Evolutionary conservation across 2,329 filamentous ascomycete genomes (phyloP), one percentile per base, ranked within the genome.

Genomic region (Pseudogymnoascus verrucosus): DNA sequence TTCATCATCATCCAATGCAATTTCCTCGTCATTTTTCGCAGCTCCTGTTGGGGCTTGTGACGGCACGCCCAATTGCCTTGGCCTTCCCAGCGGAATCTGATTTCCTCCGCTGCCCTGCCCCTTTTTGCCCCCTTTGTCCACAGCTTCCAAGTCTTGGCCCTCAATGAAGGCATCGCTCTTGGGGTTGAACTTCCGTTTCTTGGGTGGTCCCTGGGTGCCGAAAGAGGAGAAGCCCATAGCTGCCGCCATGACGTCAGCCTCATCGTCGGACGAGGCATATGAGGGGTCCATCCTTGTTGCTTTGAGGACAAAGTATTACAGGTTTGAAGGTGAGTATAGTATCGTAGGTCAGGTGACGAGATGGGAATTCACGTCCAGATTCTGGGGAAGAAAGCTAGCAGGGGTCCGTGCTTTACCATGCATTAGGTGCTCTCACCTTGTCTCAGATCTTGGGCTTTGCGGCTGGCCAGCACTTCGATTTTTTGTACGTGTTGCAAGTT

Each of bases 211-310:
- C 68, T 82, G 78, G 8, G 76, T 75, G 68, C 89, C 89, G 71
- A 93, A 93, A 64, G 84, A 82, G 7, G 86, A 82, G 75, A 92
- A 92, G 67, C 89, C 89, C 86, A 92, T 88, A 57, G 83, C 81
- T 44, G 83, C 82, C 21, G 86, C 86, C 73, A 90, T 85, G 62
- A 83, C 82, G 44, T 77, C 76, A 60, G 82, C 79, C n/a, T 78
- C 77, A 10, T 64, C 65, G 11, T 66, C 66, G 10, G 66, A 62
- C n/a, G 51, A 57, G 1, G 51, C 51, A 11, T 57, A 57, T 2
- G 51, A 57, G 5, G 51, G 51, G n/a, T 57, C 51, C 51, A 57
- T 57, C 16, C 3, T 57, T 34, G 28, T 57, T 57, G 28, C 10
- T 34, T 34, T 5, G 51, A 34, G n/a, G 28, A 57, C 2, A 57